Evolutionary conservation across 257 asterid species (phyloP).

Genomic region (Solanum lycopersicoides): DNA sequence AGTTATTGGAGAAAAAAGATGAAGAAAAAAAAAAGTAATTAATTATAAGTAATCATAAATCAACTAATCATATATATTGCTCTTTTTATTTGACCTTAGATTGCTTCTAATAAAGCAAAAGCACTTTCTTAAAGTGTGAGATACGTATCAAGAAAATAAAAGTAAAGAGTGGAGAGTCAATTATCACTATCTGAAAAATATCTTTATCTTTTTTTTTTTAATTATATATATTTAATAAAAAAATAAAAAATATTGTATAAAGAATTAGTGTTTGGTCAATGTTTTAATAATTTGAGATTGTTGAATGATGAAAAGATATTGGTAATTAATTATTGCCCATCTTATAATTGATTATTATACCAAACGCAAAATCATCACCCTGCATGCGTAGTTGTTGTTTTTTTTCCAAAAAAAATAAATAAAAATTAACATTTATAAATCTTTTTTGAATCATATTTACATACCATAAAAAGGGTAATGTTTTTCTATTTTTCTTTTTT

Average conservation of each 20-base stretch:
- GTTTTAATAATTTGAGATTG: not conserved
- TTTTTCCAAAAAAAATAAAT: rapidly evolving
- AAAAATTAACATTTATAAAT: not conserved
- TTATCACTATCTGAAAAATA: not conserved
- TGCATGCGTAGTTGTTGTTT: not conserved
- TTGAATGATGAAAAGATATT: not conserved
- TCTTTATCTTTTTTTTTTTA: not conserved
- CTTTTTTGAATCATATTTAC: not conserved
- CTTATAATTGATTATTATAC: not conserved
- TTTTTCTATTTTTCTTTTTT: not conserved
- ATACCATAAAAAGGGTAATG: not conserved
- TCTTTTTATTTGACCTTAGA: not conserved
- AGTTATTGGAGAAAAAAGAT: not conserved
- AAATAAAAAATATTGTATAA: not conserved
- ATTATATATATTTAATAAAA: not conserved
- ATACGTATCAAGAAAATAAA: not conserved
- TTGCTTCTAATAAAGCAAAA: not conserved
- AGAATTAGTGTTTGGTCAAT: not conserved
- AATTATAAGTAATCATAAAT: not conserved
- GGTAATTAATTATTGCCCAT: not conserved
- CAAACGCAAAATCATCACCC: not conserved
- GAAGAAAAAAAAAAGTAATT: not conserved
- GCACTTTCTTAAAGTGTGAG: not conserved
- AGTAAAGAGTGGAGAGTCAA: not conserved
- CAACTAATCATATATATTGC: not conserved